These are phyloP conservation scores for Cyclotella distinguenda DNA, from an alignment of 108 stramenopile genomes.

Conservation along the genomic window DNA sequence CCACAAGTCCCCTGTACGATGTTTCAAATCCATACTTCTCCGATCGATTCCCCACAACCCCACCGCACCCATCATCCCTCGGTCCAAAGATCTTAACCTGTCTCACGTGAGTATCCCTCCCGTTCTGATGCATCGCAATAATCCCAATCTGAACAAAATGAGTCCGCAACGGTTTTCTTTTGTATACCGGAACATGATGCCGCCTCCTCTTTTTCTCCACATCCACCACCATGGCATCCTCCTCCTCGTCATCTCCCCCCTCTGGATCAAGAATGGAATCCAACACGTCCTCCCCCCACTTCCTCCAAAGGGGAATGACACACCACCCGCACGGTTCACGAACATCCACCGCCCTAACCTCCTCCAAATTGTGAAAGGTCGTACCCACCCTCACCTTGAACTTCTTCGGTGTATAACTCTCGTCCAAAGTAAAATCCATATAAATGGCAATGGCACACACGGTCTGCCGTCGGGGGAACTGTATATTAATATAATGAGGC, in stretches of 20 bases:
- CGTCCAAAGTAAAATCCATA: constrained; percentile 89
- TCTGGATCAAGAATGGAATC: constrained; percentile 68
- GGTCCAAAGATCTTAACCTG: constrained; percentile 93
- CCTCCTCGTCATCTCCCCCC: constrained; percentile 40
- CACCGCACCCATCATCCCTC: constrained; percentile 36
- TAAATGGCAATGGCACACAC: constrained; percentile 88
- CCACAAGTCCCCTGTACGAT: not conserved
- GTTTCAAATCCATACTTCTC: not conserved
- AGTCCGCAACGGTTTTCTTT: constrained; percentile 65
- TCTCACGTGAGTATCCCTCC: constrained; percentile 94
- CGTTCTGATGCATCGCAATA: constrained; percentile 96
- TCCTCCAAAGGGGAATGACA: constrained; percentile 60
- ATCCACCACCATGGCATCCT: constrained; percentile 19
- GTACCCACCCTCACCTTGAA: constrained; percentile 83
- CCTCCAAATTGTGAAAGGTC: constrained; percentile 90
- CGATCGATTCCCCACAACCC: not conserved
- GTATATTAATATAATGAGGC: constrained; percentile 94
- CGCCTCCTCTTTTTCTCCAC: constrained; percentile 10
- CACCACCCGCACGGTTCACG: constrained; percentile 90
- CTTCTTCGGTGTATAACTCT: constrained; percentile 94
- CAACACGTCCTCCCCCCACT: constrained; percentile 41
- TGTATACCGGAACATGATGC: constrained; percentile 27
- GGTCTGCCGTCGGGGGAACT: constrained; percentile 86
- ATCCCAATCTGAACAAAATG: constrained; percentile 91
- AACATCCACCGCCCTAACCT: constrained; percentile 80